phyloP scores from a whole-genome alignment of 805 yeast species.

The Cyberlindnera samutprakarnensis region DNA sequence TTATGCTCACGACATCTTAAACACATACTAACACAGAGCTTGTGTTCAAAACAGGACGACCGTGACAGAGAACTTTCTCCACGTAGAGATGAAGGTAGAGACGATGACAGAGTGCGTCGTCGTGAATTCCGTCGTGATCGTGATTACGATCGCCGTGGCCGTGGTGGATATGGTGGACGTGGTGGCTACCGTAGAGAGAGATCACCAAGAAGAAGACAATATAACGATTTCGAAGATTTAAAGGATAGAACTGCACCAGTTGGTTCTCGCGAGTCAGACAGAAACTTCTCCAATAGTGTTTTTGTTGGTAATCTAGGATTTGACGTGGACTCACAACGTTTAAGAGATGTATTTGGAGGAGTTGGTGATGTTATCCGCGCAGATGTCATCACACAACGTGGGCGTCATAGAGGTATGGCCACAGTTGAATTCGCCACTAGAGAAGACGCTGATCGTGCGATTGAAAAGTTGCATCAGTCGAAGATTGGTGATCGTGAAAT shows the following conservation, averaged over 20 bases:
- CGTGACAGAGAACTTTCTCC: slow-evolving; percentile 23
- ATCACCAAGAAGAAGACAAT: slow-evolving; percentile 22
- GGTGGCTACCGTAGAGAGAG: slow-evolving; percentile 22
- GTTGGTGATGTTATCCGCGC: slow-evolving; percentile 70
- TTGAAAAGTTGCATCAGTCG: slow-evolving; percentile 58
- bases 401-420: slow-evolving; percentile 84
- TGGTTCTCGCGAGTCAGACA: slow-evolving; percentile 30
- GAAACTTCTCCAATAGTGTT: slow-evolving; percentile 62
- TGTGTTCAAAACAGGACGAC: slow-evolving; percentile 13
- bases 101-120: slow-evolving; percentile 1
- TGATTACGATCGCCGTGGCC: slow-evolving; percentile 4
- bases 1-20: too few species aligned
- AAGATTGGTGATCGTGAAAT: slow-evolving; percentile 67
- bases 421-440: slow-evolving; percentile 73
- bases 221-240: slow-evolving; percentile 20
- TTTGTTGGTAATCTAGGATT: slow-evolving; percentile 73
- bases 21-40: slow-evolving; percentile 6
- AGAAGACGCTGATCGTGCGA: slow-evolving; percentile 66
- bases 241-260: slow-evolving; percentile 22
- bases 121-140: background rate
- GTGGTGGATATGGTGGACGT: slow-evolving; percentile 7
- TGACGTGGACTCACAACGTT: slow-evolving; percentile 49
- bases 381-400: slow-evolving; percentile 71
- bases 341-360: slow-evolving; percentile 50
- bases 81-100: slow-evolving; percentile 21